Evolutionary conservation across 169 alveolate genomes (phyloP).

Genomic region (Plasmodium gallinaceum): DNA sequence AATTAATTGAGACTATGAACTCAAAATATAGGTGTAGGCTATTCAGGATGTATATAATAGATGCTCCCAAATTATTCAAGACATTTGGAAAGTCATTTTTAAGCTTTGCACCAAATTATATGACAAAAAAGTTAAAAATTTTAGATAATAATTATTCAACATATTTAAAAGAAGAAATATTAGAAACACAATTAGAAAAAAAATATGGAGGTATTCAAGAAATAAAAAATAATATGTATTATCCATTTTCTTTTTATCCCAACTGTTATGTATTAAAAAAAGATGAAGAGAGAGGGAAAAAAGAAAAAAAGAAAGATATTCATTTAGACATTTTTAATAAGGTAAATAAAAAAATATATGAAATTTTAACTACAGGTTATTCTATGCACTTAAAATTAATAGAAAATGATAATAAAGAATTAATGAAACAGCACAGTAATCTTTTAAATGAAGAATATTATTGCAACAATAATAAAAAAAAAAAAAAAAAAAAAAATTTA

Average conservation of each 20-base stretch:
- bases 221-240: constrained; percentile 54
- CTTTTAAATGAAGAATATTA: neutral
- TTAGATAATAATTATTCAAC: constrained; percentile 63
- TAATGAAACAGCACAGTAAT: neutral
- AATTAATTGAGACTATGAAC: constrained; percentile 77
- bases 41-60: constrained; percentile 76
- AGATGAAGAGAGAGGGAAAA: neutral
- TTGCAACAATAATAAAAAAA: constrained; percentile 13
- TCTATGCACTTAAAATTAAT: constrained; percentile 55
- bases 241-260: constrained; percentile 80
- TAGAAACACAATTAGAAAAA: constrained; percentile 77
- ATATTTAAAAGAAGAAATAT: constrained; percentile 61
- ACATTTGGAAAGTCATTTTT: constrained; percentile 76
- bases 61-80: constrained; percentile 79
- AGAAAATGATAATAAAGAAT: constrained; percentile 16
- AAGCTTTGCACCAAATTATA: constrained; percentile 77
- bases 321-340: constrained; percentile 7
- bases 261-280: constrained; percentile 15
- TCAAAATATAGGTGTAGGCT: constrained; percentile 82
- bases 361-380: constrained; percentile 40
- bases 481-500: constrained; percentile 18
- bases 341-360: constrained; percentile 12
- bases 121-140: constrained; percentile 77
- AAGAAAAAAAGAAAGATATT: neutral
- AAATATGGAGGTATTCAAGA: constrained; percentile 79